Conservation (phyloP, 306 rosid genomes). For the Sophora flavescens region DNA sequence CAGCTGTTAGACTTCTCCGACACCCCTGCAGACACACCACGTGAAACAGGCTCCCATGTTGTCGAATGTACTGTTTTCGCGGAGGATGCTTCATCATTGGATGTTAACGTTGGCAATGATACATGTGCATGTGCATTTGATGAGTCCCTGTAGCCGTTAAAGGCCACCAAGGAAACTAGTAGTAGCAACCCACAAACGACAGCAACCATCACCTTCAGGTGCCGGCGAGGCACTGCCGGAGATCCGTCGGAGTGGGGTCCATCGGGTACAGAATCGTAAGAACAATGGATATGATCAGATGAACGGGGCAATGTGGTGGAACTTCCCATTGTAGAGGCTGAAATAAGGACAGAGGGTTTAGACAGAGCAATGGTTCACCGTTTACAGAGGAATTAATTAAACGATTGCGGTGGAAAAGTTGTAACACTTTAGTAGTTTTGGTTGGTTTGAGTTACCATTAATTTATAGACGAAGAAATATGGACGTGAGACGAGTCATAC, state of each 20-base stretch:
- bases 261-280: conserved; percentile 50
- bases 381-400: no score
- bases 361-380: background rate
- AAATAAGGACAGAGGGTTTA: background rate
- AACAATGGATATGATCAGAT: conserved; percentile 42
- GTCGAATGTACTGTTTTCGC: background rate
- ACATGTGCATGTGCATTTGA: background rate
- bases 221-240: conserved; percentile 25
- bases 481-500: background rate
- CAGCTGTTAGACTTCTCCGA: conserved; percentile 66
- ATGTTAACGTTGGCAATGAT: conserved; percentile 20
- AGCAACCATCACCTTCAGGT: conserved; percentile 37
- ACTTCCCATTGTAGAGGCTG: conserved; percentile 2
- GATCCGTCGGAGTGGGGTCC: conserved; percentile 35
- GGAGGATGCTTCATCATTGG: background rate
- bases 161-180: conserved; percentile 52
- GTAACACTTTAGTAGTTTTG: background rate
- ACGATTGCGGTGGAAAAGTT: background rate
- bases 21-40: conserved; percentile 73
- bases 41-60: conserved; percentile 49
- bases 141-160: conserved; percentile 15
- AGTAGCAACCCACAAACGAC: conserved; percentile 55
- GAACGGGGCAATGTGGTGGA: background rate
- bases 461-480: background rate
- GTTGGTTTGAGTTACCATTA: no score